A percentile compares a stretch with the other conserved stretches of the same genome.
These are phyloP conservation scores for Selaginella tamariscina DNA, from an alignment of 75 land plant species.

Conservation along the genomic window DNA sequence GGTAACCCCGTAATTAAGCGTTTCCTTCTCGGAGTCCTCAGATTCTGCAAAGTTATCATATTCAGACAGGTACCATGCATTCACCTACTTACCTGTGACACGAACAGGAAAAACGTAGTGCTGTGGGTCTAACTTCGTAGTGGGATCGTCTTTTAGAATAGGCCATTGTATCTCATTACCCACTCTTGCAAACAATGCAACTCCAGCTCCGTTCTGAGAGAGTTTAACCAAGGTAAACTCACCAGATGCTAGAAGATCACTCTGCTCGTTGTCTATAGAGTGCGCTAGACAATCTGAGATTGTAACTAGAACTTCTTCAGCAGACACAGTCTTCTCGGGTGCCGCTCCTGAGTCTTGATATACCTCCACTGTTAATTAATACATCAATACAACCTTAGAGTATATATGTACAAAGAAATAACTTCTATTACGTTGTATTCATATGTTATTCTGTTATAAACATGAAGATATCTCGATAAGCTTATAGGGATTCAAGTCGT, in stretches of 20 bases:
- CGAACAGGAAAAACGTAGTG: neutral
- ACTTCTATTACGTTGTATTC: too few relatives aligned
- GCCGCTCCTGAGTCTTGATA: too few relatives aligned
- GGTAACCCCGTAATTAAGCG: slow-evolving; percentile 3
- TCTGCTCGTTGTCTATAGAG: neutral
- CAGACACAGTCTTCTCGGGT: too few relatives aligned
- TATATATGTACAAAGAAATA: too few relatives aligned
- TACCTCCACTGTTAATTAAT: neutral
- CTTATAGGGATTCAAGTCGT: too few relatives aligned
- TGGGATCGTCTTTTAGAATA: neutral
- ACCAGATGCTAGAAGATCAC: slow-evolving; percentile 4
- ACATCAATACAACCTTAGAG: neutral
- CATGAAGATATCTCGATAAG: too few relatives aligned
- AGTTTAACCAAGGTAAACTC: neutral
- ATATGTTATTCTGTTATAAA: too few relatives aligned
- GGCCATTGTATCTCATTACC: slow-evolving; percentile 11
- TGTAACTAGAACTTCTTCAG: neutral
- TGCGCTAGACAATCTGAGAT: neutral
- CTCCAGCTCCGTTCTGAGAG: neutral
- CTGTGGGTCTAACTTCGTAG: slow-evolving; percentile 1
- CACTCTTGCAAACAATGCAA: slow-evolving; percentile 4
- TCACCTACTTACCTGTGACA: neutral
- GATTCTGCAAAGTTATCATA: too few relatives aligned
- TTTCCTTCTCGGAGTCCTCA: neutral
- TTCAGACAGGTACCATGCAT: neutral